Conservation (phyloP, 1,284 basidiomycete genomes). For the Phlebopus sp. region DNA sequence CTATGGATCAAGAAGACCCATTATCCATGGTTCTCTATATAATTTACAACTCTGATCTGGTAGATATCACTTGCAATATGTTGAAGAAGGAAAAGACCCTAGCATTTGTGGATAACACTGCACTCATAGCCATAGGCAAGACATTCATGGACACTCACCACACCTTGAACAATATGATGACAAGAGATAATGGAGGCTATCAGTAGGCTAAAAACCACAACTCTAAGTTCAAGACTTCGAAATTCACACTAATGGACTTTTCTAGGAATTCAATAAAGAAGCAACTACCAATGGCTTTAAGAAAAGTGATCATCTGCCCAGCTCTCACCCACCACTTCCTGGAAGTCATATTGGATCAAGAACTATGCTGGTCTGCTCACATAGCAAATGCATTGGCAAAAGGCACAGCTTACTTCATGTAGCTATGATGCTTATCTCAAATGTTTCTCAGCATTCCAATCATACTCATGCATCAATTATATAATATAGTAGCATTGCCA, state of each 20-base stretch:
- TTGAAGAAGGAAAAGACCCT: not conserved
- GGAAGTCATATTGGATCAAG: slow-evolving; percentile 2
- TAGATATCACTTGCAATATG: slow-evolving; percentile 13
- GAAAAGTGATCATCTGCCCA: not conserved
- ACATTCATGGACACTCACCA: not conserved
- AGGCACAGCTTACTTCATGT: slow-evolving; percentile 1
- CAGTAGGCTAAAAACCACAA: slow-evolving; percentile 5
- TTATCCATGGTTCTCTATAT: slow-evolving; percentile 29
- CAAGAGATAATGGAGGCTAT: not conserved
- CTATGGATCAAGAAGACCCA: slow-evolving; percentile 32
- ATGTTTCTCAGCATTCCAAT: not conserved
- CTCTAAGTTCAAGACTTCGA: slow-evolving; percentile 6
- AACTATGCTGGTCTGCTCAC: not conserved
- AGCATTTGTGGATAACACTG: slow-evolving; percentile 8
- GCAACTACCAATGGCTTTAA: not conserved
- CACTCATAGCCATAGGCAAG: not conserved
- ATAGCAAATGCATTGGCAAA: slow-evolving; percentile 1
- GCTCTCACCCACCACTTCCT: slow-evolving; percentile 7
- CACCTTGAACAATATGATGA: slow-evolving; percentile 5
- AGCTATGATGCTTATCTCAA: not conserved
- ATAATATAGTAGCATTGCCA: slow-evolving; percentile 23
- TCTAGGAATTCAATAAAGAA: not conserved
- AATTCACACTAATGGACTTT: slow-evolving; percentile 12
- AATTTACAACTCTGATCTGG: slow-evolving; percentile 28
- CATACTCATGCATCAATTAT: slow-evolving; percentile 15